Percentiles rank a stretch among this genome's conserved stretches.
These are phyloP conservation scores for Schizosaccharomyces pombe DNA, from an alignment of 805 yeast species.

Conservation along the genomic window DNA sequence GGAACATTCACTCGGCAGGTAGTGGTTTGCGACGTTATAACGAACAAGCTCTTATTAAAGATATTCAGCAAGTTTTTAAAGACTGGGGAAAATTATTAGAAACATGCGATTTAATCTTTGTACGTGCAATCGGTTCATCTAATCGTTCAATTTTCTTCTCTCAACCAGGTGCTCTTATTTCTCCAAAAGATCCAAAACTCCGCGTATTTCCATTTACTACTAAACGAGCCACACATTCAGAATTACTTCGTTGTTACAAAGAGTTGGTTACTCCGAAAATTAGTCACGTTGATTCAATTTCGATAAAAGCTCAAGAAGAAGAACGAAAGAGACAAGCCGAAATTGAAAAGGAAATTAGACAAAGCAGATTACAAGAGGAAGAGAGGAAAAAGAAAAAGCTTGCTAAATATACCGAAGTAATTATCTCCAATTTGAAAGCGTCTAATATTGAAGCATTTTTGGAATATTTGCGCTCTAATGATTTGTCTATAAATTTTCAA, in stretches of 20 bases:
- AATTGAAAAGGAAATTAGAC: conserved; percentile 6
- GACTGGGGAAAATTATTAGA: conserved; percentile 41
- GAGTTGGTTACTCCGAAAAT: conserved; percentile 36
- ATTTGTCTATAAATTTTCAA: conserved; percentile 27
- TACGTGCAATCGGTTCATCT: conserved; percentile 56
- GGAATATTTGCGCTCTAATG: conserved; percentile 34
- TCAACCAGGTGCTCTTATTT: conserved; percentile 31
- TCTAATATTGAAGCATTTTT: conserved; percentile 57
- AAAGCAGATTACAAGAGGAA: not conserved
- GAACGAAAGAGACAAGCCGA: conserved; percentile 6
- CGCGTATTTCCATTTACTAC: conserved; percentile 72
- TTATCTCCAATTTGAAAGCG: conserved; percentile 37
- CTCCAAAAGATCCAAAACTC: conserved; percentile 37
- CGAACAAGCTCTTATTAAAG: conserved; percentile 59
- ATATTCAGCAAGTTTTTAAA: conserved; percentile 43
- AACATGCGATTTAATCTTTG: conserved; percentile 44
- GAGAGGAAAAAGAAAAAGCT: not conserved
- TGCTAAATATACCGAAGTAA: conserved; percentile 33
- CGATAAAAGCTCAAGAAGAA: conserved; percentile 22
- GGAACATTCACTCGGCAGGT: conserved; percentile 93
- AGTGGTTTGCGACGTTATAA: conserved; percentile 71
- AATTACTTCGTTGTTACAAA: conserved; percentile 65
- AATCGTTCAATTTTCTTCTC: conserved; percentile 44
- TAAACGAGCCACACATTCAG: conserved; percentile 58
- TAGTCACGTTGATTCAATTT: conserved; percentile 23